Conservation (phyloP, 2,329 filamentous ascomycete species). For the Talaromyces islandicus region DNA sequence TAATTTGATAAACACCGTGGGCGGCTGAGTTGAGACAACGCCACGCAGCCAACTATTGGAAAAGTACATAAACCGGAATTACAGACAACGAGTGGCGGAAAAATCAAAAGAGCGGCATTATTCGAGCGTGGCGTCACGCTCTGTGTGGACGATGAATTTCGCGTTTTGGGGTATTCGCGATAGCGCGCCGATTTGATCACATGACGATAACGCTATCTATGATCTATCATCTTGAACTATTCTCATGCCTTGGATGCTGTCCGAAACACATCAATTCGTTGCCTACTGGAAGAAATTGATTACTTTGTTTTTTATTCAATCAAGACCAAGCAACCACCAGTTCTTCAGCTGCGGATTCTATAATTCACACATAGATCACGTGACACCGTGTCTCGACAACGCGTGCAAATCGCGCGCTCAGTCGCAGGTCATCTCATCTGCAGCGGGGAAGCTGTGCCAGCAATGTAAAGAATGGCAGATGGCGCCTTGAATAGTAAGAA, state of each 20-base stretch:
- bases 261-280: not conserved
- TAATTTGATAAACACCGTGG: slow-evolving; percentile 16
- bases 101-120: not conserved
- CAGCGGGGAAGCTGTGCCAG: not conserved
- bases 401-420: not conserved
- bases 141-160: not conserved
- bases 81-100: not conserved
- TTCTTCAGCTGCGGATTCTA: not conserved
- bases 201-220: not conserved
- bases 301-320: not conserved
- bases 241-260: not conserved
- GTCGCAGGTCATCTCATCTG: not conserved
- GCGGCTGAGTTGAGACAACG: slow-evolving; percentile 17
- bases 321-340: not conserved
- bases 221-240: not conserved
- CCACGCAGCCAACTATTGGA: slow-evolving; percentile 11
- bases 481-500: slow-evolving; percentile 28
- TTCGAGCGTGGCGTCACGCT: not conserved
- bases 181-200: slow-evolving; percentile 3
- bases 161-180: slow-evolving; percentile 4
- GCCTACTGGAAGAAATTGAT: not conserved
- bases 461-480: slow-evolving; percentile 38
- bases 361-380: not conserved
- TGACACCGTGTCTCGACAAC: not conserved
- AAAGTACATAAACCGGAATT: slow-evolving; percentile 8